Percentiles rank a stretch among this genome's conserved stretches.
phyloP scores from a whole-genome alignment of 108 stramenopile genomes.

The Heterococcus sp. region DNA sequence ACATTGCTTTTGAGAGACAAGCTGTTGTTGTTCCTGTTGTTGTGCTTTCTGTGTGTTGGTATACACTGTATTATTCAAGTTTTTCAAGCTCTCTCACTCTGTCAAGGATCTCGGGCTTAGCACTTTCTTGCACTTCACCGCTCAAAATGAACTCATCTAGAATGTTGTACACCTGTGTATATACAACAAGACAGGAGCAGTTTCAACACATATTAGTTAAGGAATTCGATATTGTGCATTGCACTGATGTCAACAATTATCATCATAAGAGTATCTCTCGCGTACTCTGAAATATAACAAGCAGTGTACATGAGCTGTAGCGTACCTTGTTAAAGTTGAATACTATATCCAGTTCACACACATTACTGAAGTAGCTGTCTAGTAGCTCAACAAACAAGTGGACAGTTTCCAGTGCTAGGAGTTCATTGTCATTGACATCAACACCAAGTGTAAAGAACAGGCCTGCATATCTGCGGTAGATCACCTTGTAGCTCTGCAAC shows the following conservation, averaged over 20 bases:
- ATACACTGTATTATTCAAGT: constrained; percentile 50
- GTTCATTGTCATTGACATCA: constrained; percentile 96
- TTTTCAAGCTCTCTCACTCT: constrained; percentile 55
- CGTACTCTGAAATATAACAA: too few relatives aligned
- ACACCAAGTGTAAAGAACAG: constrained; percentile 97
- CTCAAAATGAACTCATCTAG: constrained; percentile 61
- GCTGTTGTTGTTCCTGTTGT: too few relatives aligned
- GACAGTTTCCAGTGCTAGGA: constrained; percentile 90
- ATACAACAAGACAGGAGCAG: too few relatives aligned
- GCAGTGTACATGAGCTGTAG: too few relatives aligned
- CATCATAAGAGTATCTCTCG: too few relatives aligned
- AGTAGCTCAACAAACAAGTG: constrained; percentile 97
- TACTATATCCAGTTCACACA: constrained; percentile 93
- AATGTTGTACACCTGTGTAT: constrained; percentile 58
- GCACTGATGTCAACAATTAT: too few relatives aligned
- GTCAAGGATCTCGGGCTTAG: constrained; percentile 59
- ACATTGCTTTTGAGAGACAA: too few relatives aligned
- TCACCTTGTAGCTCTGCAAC: constrained; percentile 89
- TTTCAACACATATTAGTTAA: too few relatives aligned
- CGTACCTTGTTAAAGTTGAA: constrained; percentile 95
- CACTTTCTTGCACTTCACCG: constrained; percentile 54
- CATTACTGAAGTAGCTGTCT: constrained; percentile 70
- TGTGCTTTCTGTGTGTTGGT: background rate
- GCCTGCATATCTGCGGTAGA: constrained; percentile 97
- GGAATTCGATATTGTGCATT: too few relatives aligned